phyloP scores from a whole-genome alignment of 352 stramenopile species.

The Globisporangium splendens region DNA sequence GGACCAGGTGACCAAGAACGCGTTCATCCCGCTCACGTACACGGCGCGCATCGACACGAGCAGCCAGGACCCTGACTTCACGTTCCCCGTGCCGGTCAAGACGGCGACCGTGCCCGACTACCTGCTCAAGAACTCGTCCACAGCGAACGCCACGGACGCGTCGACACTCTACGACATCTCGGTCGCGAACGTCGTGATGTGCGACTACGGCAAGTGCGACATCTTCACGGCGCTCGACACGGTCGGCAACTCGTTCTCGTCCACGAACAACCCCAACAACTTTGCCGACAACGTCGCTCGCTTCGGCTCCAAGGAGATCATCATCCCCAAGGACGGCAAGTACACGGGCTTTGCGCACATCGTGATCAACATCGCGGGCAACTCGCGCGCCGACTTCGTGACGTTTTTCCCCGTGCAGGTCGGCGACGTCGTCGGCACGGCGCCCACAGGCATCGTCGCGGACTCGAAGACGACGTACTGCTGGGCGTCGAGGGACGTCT shows the following conservation, averaged over 20 bases:
- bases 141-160: slow-evolving; percentile 20
- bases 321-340: slow-evolving; percentile 72
- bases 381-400: slow-evolving; percentile 69
- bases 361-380: slow-evolving; percentile 57
- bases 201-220: slow-evolving; percentile 72
- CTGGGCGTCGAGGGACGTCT: slow-evolving; percentile 52
- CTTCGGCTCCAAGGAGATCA: slow-evolving; percentile 64
- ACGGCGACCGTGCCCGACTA: slow-evolving; percentile 41
- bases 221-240: slow-evolving; percentile 46
- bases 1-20: slow-evolving; percentile 39
- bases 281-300: slow-evolving; percentile 47
- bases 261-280: slow-evolving; percentile 68
- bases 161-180: slow-evolving; percentile 50
- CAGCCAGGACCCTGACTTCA: slow-evolving; percentile 37
- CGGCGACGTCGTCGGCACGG: slow-evolving; percentile 51
- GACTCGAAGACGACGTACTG: slow-evolving; percentile 76
- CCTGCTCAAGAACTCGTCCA: slow-evolving; percentile 23
- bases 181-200: slow-evolving; percentile 72
- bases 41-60: slow-evolving; percentile 59
- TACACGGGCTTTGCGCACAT: slow-evolving; percentile 77
- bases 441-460: slow-evolving; percentile 37
- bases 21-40: slow-evolving; percentile 51
- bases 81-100: slow-evolving; percentile 50
- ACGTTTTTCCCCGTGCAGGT: slow-evolving; percentile 81
- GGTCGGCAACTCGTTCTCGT: slow-evolving; percentile 54